These are phyloP conservation scores for Dendrocalamus sinicus DNA, from an alignment of 176 grass and related monocot species.

Conservation along the genomic window DNA sequence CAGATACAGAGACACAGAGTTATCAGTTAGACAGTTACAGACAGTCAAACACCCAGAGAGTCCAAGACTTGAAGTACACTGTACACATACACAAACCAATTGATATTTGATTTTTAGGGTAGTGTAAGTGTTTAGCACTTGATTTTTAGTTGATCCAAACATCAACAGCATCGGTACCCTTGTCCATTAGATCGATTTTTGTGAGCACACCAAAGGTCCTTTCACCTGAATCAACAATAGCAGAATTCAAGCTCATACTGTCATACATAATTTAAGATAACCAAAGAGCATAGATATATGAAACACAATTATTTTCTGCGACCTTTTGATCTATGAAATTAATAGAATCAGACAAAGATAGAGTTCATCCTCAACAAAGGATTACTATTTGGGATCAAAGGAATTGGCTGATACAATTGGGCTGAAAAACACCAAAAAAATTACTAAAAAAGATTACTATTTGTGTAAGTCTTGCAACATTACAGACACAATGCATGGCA, in stretches of 20 bases:
- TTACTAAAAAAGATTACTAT: too few relatives aligned
- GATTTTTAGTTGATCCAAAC: slow-evolving; percentile 47
- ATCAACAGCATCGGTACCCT: slow-evolving; percentile 99
- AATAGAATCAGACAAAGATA: not conserved
- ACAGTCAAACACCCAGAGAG: too few relatives aligned
- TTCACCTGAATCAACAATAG: slow-evolving; percentile 73
- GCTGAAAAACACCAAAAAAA: slow-evolving; percentile 57
- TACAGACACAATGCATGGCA: slow-evolving; percentile 1
- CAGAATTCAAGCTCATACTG: slow-evolving; percentile 5
- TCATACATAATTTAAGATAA: not conserved
- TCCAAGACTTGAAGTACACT: too few relatives aligned
- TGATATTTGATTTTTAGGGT: not conserved
- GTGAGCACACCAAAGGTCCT: slow-evolving; percentile 97
- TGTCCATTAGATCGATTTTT: slow-evolving; percentile 99
- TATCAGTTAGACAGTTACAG: too few relatives aligned
- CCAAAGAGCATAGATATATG: not conserved
- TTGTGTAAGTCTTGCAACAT: not conserved
- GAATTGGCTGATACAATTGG: not conserved
- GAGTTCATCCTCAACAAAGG: not conserved
- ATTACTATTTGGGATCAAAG: too few relatives aligned
- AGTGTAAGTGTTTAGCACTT: not conserved
- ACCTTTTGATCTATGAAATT: not conserved
- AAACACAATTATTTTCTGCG: not conserved
- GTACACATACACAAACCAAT: too few relatives aligned
- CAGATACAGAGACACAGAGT: too few relatives aligned